Conservation (phyloP, 1,284 basidiomycete species). For the Sanghuangporus baumii region DNA sequence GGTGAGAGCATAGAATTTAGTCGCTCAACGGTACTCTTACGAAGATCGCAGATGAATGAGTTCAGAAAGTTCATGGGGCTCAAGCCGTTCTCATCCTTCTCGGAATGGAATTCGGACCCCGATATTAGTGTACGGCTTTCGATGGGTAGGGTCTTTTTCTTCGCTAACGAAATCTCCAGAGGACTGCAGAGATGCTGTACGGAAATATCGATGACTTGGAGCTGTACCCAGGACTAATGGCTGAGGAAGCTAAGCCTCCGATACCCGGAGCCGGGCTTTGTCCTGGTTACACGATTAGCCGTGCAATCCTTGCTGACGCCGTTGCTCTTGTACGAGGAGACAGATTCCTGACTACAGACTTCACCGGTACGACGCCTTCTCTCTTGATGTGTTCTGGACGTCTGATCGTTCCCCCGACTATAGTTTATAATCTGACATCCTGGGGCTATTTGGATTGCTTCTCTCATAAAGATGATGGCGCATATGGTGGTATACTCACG, state of each 20-base stretch:
- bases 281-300: slow-evolving; percentile 83
- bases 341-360: slow-evolving; percentile 75
- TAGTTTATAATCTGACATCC: slow-evolving; percentile 65
- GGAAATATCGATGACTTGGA: slow-evolving; percentile 73
- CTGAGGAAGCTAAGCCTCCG: slow-evolving; percentile 67
- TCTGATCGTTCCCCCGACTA: slow-evolving; percentile 4
- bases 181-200: slow-evolving; percentile 64
- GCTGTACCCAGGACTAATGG: slow-evolving; percentile 71
- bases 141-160: not conserved
- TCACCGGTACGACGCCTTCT: slow-evolving; percentile 39
- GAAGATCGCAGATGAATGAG: slow-evolving; percentile 59
- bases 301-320: slow-evolving; percentile 81
- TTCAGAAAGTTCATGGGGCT: slow-evolving; percentile 54
- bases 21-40: slow-evolving; percentile 33
- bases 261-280: slow-evolving; percentile 76
- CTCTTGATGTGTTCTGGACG: slow-evolving; percentile 1
- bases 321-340: slow-evolving; percentile 57
- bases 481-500: slow-evolving; percentile 68
- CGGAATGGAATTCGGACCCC: slow-evolving; percentile 74
- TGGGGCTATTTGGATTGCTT: slow-evolving; percentile 76
- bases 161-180: slow-evolving; percentile 29
- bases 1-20: slow-evolving; percentile 31
- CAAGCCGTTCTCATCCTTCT: slow-evolving; percentile 53
- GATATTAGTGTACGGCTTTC: slow-evolving; percentile 47
- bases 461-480: slow-evolving; percentile 57